Evolutionary conservation across 768 basidiomycete species (phyloP).

Genomic region (Leucosporidium scottii): DNA sequence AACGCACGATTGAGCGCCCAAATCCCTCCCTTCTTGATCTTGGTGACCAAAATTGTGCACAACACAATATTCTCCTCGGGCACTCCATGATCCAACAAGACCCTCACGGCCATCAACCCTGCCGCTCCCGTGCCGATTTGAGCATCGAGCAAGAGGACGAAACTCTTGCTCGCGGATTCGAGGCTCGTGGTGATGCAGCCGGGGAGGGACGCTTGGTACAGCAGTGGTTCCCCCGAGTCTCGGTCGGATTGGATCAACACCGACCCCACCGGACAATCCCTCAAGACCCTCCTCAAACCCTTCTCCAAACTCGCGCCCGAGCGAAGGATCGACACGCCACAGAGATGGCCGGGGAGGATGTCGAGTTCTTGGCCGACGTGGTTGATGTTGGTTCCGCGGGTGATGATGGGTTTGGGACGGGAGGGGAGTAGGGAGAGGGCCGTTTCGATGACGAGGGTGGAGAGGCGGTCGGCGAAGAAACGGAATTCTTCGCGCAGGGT

Average conservation of each 20-base stretch:
- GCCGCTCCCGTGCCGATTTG: slow-evolving; percentile 87
- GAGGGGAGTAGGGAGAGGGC: slow-evolving; percentile 79
- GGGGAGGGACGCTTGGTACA: slow-evolving; percentile 77
- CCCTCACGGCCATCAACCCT: slow-evolving; percentile 75
- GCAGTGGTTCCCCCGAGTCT: slow-evolving; percentile 73
- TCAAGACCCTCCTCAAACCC: slow-evolving; percentile 80
- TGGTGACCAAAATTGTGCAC: slow-evolving; percentile 64
- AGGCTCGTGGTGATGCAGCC: slow-evolving; percentile 56
- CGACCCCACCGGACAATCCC: slow-evolving; percentile 78
- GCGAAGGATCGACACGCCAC: slow-evolving; percentile 68
- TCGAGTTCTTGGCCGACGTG: slow-evolving; percentile 56
- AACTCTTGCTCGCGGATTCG: slow-evolving; percentile 58
- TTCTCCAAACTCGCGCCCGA: slow-evolving; percentile 86
- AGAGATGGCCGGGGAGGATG: slow-evolving; percentile 58
- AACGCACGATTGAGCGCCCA: slow-evolving; percentile 72
- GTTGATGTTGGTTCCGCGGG: slow-evolving; percentile 55
- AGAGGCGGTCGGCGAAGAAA: slow-evolving; percentile 80
- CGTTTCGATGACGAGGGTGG: slow-evolving; percentile 75
- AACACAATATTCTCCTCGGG: slow-evolving; percentile 50
- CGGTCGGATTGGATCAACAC: slow-evolving; percentile 84
- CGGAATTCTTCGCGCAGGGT: slow-evolving; percentile 64
- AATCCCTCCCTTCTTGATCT: slow-evolving; percentile 67
- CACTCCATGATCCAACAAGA: slow-evolving; percentile 87
- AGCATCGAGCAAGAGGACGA: slow-evolving; percentile 83
- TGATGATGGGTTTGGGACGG: slow-evolving; percentile 47